Percentiles rank a stretch among this genome's conserved stretches.
These are phyloP conservation scores for Coffea canephora DNA, from an alignment of 257 asterid genomes.

Conservation along the genomic window DNA sequence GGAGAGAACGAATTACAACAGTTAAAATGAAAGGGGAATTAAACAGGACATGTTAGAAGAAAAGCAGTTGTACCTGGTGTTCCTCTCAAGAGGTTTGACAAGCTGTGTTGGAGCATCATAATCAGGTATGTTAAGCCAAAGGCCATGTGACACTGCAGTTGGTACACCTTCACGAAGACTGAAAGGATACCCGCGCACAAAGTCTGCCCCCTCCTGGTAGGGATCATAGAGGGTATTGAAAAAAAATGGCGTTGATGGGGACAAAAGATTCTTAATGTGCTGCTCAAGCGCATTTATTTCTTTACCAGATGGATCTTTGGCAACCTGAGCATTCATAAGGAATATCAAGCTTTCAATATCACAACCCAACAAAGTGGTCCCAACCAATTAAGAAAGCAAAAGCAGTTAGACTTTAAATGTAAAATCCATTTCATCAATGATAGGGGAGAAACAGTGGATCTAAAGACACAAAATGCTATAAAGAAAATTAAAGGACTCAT, in stretches of 20 bases:
- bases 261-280: conserved; percentile 65
- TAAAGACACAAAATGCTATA: neutral
- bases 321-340: conserved; percentile 42
- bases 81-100: conserved; percentile 83
- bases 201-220: conserved; percentile 71
- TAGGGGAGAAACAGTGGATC: neutral
- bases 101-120: conserved; percentile 89
- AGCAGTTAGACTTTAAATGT: neutral
- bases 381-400: neutral
- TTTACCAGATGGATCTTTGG: conserved; percentile 70
- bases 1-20: neutral
- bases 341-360: neutral
- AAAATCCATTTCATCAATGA: neutral
- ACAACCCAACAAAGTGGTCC: neutral
- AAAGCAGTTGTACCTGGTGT: conserved; percentile 63
- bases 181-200: conserved; percentile 87
- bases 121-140: conserved; percentile 84
- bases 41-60: neutral
- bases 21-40: neutral
- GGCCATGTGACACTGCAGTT: conserved; percentile 75
- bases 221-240: conserved; percentile 85
- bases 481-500: neutral
- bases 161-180: conserved; percentile 75
- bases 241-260: conserved; percentile 71
- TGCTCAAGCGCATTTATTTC: conserved; percentile 80